A percentile compares a stretch with the other conserved stretches of the same genome.
Evolutionary conservation across 2,329 filamentous ascomycete species (phyloP).

Genomic region (Arachnomyces sp.): DNA sequence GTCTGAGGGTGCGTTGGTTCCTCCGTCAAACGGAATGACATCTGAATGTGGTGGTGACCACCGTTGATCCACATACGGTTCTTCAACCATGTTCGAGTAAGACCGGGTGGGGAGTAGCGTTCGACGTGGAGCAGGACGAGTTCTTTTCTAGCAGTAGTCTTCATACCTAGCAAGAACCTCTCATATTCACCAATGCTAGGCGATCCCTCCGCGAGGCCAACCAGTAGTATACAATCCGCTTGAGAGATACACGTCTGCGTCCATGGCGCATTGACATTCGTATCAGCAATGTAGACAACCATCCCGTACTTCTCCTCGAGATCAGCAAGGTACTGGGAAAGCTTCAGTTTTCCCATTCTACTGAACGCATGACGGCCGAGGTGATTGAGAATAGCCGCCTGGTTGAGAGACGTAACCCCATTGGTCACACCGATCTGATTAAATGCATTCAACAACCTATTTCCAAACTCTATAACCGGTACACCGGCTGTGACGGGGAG

Average conservation of each 20-base stretch:
- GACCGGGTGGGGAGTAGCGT: conserved; percentile 72
- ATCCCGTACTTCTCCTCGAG: conserved; percentile 95
- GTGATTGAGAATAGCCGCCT: conserved; percentile 89
- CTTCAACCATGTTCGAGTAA: conserved; percentile 81
- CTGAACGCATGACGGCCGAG: conserved; percentile 94
- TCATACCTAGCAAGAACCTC: conserved; percentile 90
- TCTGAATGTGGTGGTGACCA: conserved; percentile 94
- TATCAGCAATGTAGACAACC: conserved; percentile 92
- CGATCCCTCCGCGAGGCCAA: conserved; percentile 83
- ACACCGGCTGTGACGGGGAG: conserved; percentile 86
- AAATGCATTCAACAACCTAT: conserved; percentile 76
- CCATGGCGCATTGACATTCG: conserved; percentile 94
- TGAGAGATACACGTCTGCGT: conserved; percentile 97
- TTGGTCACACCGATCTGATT: conserved; percentile 83
- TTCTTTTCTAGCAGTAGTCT: conserved; percentile 90
- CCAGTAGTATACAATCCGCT: conserved; percentile 89
- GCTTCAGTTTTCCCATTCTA: conserved; percentile 90
- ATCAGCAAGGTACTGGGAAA: conserved; percentile 93
- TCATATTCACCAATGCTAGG: conserved; percentile 93
- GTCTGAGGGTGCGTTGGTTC: conserved; percentile 68
- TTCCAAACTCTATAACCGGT: conserved; percentile 91
- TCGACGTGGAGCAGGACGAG: conserved; percentile 85
- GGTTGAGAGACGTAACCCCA: conserved; percentile 85
- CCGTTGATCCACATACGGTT: conserved; percentile 98
- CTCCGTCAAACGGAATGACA: conserved; percentile 71